These are phyloP conservation scores for Hypoxylon cercidicola DNA, from an alignment of 495 filamentous ascomycete species.

Conservation along the genomic window DNA sequence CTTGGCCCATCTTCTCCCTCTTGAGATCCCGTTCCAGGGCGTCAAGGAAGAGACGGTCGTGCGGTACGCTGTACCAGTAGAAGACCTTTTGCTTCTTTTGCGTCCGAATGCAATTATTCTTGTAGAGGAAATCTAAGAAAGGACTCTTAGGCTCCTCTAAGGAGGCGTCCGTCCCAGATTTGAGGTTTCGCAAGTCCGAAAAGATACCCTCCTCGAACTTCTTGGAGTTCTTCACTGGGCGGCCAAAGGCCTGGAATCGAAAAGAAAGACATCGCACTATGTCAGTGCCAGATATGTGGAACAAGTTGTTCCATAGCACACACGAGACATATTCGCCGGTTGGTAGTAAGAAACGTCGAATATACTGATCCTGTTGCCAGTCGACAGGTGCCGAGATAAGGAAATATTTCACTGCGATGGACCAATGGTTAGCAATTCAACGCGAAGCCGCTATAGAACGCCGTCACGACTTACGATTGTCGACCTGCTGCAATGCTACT, in stretches of 20 bases:
- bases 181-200: conserved; percentile 96
- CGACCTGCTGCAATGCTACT: conserved; percentile 97
- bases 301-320: conserved; percentile 98
- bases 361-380: conserved; percentile 96
- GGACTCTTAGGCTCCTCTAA: conserved; percentile 98
- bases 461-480: conserved; percentile 81
- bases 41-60: conserved; percentile 97
- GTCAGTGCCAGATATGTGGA: conserved; percentile 98
- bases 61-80: conserved; percentile 99
- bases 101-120: conserved; percentile 99
- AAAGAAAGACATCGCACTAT: conserved; percentile 98
- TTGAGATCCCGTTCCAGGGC: conserved; percentile 97
- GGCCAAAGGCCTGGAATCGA: conserved; percentile 97
- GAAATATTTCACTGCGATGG: conserved; percentile 91
- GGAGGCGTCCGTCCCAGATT: conserved; percentile 98
- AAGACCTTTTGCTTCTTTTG: conserved; percentile 99
- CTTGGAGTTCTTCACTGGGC: conserved; percentile 99
- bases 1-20: conserved; percentile 98
- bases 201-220: conserved; percentile 99
- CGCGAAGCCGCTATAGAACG: background rate
- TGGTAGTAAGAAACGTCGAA: conserved; percentile 91
- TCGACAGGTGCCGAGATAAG: conserved; percentile 98
- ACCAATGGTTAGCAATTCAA: conserved; percentile 35
- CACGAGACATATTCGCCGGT: conserved; percentile 99
- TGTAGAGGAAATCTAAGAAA: conserved; percentile 98